Percentiles rank a stretch among this genome's conserved stretches.
phyloP scores from a whole-genome alignment of 2,329 filamentous ascomycete species.

The Massarina eburnea region DNA sequence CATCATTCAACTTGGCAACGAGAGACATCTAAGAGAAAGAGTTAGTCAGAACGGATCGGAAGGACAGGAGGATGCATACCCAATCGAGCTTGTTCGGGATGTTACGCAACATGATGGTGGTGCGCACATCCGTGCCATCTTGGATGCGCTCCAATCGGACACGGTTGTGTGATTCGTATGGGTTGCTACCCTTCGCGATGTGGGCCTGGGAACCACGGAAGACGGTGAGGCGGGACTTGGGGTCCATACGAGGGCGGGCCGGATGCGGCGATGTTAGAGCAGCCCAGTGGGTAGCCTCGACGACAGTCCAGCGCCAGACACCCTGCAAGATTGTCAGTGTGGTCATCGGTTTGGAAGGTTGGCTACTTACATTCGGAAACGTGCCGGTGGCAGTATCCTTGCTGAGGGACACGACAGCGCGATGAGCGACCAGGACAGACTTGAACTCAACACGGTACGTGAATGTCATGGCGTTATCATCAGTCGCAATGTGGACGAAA shows the following conservation, averaged over 20 bases:
- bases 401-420: slow-evolving; percentile 22
- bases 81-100: slow-evolving; percentile 87
- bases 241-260: slow-evolving; percentile 22
- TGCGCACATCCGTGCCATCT: slow-evolving; percentile 52
- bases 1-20: slow-evolving; percentile 77
- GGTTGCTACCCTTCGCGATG: slow-evolving; percentile 16
- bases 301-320: slow-evolving; percentile 21
- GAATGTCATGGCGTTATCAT: slow-evolving; percentile 8
- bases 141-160: slow-evolving; percentile 43
- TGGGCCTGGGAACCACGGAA: slow-evolving; percentile 12
- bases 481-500: slow-evolving; percentile 20
- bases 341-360: slow-evolving; percentile 1
- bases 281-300: slow-evolving; percentile 18
- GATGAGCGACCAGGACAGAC: slow-evolving; percentile 30
- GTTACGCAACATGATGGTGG: slow-evolving; percentile 85
- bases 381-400: slow-evolving; percentile 13
- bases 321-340: slow-evolving; percentile 14
- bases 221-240: slow-evolving; percentile 22
- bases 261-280: slow-evolving; percentile 22
- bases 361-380: slow-evolving; percentile 16
- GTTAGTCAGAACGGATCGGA: slow-evolving; percentile 14
- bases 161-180: slow-evolving; percentile 39
- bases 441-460: slow-evolving; percentile 36
- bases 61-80: slow-evolving; percentile 32
- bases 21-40: slow-evolving; percentile 48